A percentile compares a stretch with the other conserved stretches of the same genome.
phyloP scores from a whole-genome alignment of 306 rosid genomes.

The Gynostemma pentaphyllum region DNA sequence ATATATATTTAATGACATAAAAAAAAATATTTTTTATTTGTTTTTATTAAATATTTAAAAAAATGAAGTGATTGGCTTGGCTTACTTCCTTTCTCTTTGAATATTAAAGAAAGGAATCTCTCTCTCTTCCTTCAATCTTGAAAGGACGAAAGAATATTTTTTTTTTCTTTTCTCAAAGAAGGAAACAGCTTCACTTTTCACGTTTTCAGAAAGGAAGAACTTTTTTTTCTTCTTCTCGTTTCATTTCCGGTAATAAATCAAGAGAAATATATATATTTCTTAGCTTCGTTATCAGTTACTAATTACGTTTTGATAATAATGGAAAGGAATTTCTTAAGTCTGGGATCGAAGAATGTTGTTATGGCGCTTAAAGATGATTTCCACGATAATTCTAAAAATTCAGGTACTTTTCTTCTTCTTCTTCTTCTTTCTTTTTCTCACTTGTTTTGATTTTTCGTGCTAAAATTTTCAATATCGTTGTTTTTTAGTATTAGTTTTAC shows the following conservation, averaged over 20 bases:
- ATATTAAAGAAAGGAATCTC: background rate
- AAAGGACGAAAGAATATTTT: slow-evolving; percentile 12
- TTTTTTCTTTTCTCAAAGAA: background rate
- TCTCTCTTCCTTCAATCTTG: background rate
- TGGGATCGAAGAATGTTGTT: slow-evolving; percentile 30
- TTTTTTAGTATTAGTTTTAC: too few species aligned
- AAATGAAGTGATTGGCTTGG: slow-evolving; percentile 1
- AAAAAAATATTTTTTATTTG: background rate
- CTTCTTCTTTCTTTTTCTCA: background rate
- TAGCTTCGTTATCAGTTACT: background rate
- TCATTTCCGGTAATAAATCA: too few species aligned
- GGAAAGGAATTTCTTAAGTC: slow-evolving; percentile 74
- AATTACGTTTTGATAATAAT: slow-evolving; percentile 11
- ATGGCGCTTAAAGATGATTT: slow-evolving; percentile 25
- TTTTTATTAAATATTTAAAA: background rate
- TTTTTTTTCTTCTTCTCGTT: background rate
- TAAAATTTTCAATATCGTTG: background rate
- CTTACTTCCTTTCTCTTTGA: background rate
- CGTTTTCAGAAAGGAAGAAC: background rate
- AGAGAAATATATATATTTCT: background rate
- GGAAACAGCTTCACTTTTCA: background rate
- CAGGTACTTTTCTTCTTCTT: slow-evolving; percentile 27
- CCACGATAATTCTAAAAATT: slow-evolving; percentile 21
- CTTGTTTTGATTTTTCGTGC: background rate
- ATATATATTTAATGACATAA: too few species aligned